Evolutionary conservation across 352 stramenopile species (phyloP), one percentile per base, ranked within the genome.

Genomic region (Pythium insidiosum): DNA sequence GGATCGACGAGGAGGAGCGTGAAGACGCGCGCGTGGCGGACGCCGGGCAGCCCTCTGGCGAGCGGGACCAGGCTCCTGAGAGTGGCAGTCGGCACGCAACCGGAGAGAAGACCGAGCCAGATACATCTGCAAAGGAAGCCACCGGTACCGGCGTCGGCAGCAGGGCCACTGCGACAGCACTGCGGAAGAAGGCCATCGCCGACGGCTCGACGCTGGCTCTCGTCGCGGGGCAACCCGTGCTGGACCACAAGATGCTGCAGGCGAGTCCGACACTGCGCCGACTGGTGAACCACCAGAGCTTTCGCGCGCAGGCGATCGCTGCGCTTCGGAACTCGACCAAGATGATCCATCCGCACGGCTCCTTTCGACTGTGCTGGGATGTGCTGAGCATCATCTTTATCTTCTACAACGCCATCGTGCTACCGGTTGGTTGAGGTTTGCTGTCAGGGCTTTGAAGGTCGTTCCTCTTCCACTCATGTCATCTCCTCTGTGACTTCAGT

Each of bases 341-440:
- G 46, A 83, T 88, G 66, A 66, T 85, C 36, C 63, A 82, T 20
- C 75, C 75, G 4, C 72, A 82, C 38, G 63, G 72, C 1, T 58
- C 58, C 36, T 65, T 84, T 43, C 72, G 75, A 6, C 56, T 88
- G 6, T 54, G 47, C 22, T 88, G 75, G 74, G 75, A 88, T 50
- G 44, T 85, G 19, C 53, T 69, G 19, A 84, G 75, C 43, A 85
- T 88, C 28, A 45, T 16, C 11, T 84, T 88, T 50, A 88, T 85
- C 45, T 77, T 85, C 23, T 84, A 82, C 59, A 88, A 85, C 36
- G 75, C 75, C 2, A 63, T 88, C 29, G 58, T 68, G 15, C 53
- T 87, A 29, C 74, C 71, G 43, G 71, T 87, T 66, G 41, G 58
- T n/a, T n/a, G n/a, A n/a, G n/a, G n/a, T n/a, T n/a, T n/a, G n/a